phyloP scores from a whole-genome alignment of 1,139 yeast genomes.

The Suhomyces wounanorum region DNA sequence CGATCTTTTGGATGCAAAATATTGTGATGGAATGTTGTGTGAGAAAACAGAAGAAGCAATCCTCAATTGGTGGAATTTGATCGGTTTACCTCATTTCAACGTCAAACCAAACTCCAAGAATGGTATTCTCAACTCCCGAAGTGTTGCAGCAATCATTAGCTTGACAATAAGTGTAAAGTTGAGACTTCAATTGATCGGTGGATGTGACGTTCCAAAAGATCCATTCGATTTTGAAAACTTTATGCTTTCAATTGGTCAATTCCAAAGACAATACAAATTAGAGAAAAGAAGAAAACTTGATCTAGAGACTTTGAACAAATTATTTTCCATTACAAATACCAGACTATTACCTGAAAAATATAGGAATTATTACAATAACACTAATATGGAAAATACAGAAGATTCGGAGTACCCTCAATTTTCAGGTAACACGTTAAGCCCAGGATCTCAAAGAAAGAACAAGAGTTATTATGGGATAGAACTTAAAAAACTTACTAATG shows the following conservation, averaged over 20 bases:
- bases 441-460: conserved; percentile 21
- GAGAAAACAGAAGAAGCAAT: conserved; percentile 74
- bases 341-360: conserved; percentile 33
- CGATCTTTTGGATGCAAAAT: conserved; percentile 64
- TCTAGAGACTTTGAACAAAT: conserved; percentile 58
- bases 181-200: conserved; percentile 65
- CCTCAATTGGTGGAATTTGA: conserved; percentile 76
- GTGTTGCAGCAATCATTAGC: conserved; percentile 52
- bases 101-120: conserved; percentile 47
- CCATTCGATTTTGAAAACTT: conserved; percentile 76
- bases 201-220: conserved; percentile 82
- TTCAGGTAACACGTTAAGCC: conserved; percentile 4
- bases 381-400: conserved; percentile 5
- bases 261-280: conserved; percentile 68
- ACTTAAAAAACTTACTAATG: conserved; percentile 63
- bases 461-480: conserved; percentile 45
- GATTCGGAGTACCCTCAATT: conserved; percentile 3
- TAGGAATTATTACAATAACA: conserved; percentile 6
- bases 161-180: conserved; percentile 56
- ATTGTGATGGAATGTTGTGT: conserved; percentile 85
- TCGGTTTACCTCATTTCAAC: conserved; percentile 65
- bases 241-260: conserved; percentile 61
- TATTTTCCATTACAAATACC: conserved; percentile 62
- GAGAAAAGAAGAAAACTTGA: conserved; percentile 63
- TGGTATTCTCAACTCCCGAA: conserved; percentile 62